Base-by-base conservation (phyloP, 495 filamentous ascomycete genomes). In the Hypoxylon perforatum region DNA sequence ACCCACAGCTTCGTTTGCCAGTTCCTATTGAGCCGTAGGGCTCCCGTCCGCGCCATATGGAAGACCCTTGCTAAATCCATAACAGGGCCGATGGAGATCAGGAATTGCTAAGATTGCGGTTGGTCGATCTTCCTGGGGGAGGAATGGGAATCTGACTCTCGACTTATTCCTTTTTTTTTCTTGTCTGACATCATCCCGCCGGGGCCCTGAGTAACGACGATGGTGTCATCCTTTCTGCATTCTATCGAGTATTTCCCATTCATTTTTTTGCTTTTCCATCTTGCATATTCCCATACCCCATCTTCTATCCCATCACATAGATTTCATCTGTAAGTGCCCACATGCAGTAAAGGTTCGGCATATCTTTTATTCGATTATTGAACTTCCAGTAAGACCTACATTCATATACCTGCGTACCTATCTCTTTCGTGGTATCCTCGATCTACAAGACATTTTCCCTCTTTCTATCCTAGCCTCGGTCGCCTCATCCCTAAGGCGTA, bases 101-200 rank as follows among this genome's bases (percentile, higher is more conserved):
- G 57, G 61, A 64, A 64, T 36, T 41, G 18, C 1, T 69, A 69
- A 69, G 50, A 69, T 69, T 69, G 42, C 66, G 56, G 56, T 60
- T 42, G 66, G 66, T 54, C 61, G 66, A 69, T 69, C 66, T 69
- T 61, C 45, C 57, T 58, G 38, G 52, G 57, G 35, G 52, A 41
- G n/a, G 42, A 57, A 53, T 45, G 50, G 52, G 38, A 63, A 64
- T 56, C 51, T 57, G 56, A 49, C 44, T 54, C 53, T 38, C 22
- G 19, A 5, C 30, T 33, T 33, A 33, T 33, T 50, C 60, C 9
- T 57, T 51, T 30, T 38, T 44, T 44, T 55, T 35, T 62, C 38
- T 66, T 25, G 48, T 70, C 67, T 70, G 67, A 70, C 67, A 70
- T 70, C 67, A 70, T 70, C 67, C 67, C 62, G 62, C 67, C 30